Percentiles rank a stretch among this genome's conserved stretches.
These are phyloP conservation scores for Exophiala lecanii-corni DNA, from an alignment of 2,329 filamentous ascomycete species.

Conservation along the genomic window DNA sequence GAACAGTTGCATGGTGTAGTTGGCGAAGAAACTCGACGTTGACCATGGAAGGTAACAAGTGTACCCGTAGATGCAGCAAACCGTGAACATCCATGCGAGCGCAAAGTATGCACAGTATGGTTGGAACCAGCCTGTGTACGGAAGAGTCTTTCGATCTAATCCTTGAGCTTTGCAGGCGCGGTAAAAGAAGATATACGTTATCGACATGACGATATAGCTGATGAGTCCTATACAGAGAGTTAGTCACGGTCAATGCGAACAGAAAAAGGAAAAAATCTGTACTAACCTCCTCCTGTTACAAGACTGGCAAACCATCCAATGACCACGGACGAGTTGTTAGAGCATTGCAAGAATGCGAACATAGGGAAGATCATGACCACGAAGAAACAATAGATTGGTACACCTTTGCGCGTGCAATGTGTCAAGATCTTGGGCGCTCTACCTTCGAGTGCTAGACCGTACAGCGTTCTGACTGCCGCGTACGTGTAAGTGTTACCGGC, in stretches of 20 bases:
- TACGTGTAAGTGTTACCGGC: constrained; percentile 54
- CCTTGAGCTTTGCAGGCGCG: constrained; percentile 48
- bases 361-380: constrained; percentile 58
- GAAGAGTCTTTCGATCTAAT: constrained; percentile 49
- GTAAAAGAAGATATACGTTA: constrained; percentile 52
- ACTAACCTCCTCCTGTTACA: constrained; percentile 55
- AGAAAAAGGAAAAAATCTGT: constrained; percentile 10
- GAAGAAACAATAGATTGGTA: constrained; percentile 62
- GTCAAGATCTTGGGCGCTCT: constrained; percentile 68
- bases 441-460: constrained; percentile 65
- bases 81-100: constrained; percentile 53
- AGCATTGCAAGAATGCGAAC: constrained; percentile 64
- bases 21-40: constrained; percentile 61
- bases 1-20: constrained; percentile 37
- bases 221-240: constrained; percentile 34
- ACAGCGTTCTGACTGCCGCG: constrained; percentile 53
- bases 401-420: constrained; percentile 64
- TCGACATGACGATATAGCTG: constrained; percentile 51
- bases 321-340: constrained; percentile 51
- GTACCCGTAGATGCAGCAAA: constrained; percentile 68
- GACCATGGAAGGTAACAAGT: constrained; percentile 68
- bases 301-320: constrained; percentile 64
- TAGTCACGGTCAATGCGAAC: background rate
- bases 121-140: constrained; percentile 61
- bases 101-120: constrained; percentile 63